A percentile compares a stretch with the other conserved stretches of the same genome.
Conservation (phyloP, 179 eudicot species). For the Silene noctiflora region DNA sequence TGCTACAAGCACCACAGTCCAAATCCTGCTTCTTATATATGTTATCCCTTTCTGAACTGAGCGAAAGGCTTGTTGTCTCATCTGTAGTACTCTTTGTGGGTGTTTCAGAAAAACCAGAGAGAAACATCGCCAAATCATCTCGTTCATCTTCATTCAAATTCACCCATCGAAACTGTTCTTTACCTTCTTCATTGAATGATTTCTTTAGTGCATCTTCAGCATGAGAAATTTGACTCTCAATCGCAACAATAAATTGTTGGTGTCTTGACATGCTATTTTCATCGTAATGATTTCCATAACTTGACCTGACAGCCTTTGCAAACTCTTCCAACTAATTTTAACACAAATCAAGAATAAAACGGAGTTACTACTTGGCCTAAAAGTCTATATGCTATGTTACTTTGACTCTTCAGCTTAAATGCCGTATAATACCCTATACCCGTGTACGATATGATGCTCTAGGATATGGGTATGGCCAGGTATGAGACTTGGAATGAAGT, state of each 20-base stretch:
- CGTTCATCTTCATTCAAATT: constrained; percentile 78
- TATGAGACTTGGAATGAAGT: no score
- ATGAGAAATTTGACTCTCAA: constrained; percentile 62
- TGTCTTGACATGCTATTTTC: constrained; percentile 60
- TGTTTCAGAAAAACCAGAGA: constrained; percentile 56
- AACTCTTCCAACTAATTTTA: constrained; percentile 78
- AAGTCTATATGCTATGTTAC: background rate
- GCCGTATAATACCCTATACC: no score
- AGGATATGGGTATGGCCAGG: no score
- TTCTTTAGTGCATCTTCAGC: constrained; percentile 60
- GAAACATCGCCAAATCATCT: constrained; percentile 79
- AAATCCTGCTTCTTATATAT: constrained; percentile 27
- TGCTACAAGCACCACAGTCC: constrained; percentile 29
- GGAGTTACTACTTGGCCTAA: constrained; percentile 9
- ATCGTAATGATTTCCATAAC: constrained; percentile 59
- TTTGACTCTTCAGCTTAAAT: no score
- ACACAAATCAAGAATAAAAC: constrained; percentile 14
- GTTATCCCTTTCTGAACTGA: constrained; percentile 24
- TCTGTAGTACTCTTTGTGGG: constrained; percentile 26
- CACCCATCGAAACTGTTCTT: constrained; percentile 68
- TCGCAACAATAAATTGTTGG: constrained; percentile 70
- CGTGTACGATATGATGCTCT: no score
- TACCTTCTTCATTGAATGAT: constrained; percentile 47
- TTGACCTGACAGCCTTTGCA: constrained; percentile 63
- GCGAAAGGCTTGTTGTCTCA: constrained; percentile 23